Percentiles rank a stretch among this genome's conserved stretches.
phyloP scores from a whole-genome alignment of 2,329 filamentous ascomycete genomes.

The Scytalidium lignicola region DNA sequence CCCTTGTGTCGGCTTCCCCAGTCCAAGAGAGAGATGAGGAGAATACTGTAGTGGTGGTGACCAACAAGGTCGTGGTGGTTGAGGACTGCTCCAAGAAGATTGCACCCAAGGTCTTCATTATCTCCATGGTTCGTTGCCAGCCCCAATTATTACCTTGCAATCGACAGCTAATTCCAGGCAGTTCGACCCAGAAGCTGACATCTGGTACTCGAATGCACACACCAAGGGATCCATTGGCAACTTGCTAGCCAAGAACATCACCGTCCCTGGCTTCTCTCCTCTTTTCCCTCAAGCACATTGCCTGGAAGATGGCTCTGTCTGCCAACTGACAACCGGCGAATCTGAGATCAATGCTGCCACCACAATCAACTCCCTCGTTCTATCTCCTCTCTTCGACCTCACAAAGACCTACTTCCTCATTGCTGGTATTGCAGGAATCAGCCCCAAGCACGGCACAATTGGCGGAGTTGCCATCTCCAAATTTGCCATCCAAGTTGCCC shows the following conservation, averaged over 20 bases:
- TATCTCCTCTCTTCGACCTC: constrained; percentile 59
- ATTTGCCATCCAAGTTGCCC: constrained; percentile 67
- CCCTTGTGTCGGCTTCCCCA: constrained; percentile 4
- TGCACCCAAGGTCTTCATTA: constrained; percentile 56
- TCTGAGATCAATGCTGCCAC: constrained; percentile 71
- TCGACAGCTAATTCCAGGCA: constrained; percentile 23
- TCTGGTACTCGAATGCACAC: constrained; percentile 53
- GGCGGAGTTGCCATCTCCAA: constrained; percentile 62
- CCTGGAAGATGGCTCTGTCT: constrained; percentile 53
- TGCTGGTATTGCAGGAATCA: constrained; percentile 70
- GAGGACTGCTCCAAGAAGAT: constrained; percentile 23
- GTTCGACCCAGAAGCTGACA: constrained; percentile 57
- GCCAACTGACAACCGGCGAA: constrained; percentile 65
- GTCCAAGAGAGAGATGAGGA: constrained; percentile 1
- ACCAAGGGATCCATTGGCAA: constrained; percentile 42
- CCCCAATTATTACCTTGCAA: not conserved
- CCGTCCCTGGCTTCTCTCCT: constrained; percentile 58
- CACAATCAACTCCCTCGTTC: constrained; percentile 58
- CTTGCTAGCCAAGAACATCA: constrained; percentile 51
- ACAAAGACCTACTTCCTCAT: constrained; percentile 65
- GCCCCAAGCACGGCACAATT: constrained; percentile 61
- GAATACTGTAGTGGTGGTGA: not conserved
- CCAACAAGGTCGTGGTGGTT: not conserved
- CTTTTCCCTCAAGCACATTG: constrained; percentile 62
- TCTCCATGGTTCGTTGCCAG: constrained; percentile 48